These are phyloP conservation scores for Lichtheimia ramosa DNA, from an alignment of 371 early-diverging fungal species.

Conservation along the genomic window DNA sequence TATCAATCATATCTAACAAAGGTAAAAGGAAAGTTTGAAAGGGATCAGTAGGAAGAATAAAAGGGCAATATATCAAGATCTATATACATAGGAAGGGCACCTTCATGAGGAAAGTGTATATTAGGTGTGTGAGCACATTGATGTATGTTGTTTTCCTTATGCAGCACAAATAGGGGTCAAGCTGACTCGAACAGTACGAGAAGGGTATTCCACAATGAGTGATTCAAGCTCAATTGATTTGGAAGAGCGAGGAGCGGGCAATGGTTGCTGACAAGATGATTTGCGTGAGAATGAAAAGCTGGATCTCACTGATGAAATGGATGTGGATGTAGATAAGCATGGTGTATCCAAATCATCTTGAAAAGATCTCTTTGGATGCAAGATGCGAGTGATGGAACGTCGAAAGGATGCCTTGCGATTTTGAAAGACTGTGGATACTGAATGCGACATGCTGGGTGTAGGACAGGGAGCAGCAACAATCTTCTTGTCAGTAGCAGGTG, in stretches of 20 bases:
- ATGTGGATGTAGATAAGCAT: constrained; percentile 8
- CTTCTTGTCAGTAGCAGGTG: too few species aligned
- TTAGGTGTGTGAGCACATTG: too few species aligned
- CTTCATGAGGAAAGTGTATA: not conserved
- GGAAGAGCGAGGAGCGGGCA: not conserved
- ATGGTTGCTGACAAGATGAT: not conserved
- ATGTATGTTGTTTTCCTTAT: not conserved
- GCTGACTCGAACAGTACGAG: constrained; percentile 10
- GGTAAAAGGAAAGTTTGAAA: not conserved
- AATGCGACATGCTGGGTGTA: too few species aligned
- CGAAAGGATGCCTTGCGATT: too few species aligned
- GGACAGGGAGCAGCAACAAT: too few species aligned
- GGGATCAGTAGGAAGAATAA: not conserved
- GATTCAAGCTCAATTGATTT: constrained; percentile 11
- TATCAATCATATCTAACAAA: too few species aligned
- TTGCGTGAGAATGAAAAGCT: constrained; percentile 3
- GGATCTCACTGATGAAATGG: not conserved
- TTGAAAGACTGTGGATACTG: too few species aligned
- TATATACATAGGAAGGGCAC: not conserved
- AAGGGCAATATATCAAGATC: not conserved
- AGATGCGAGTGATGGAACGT: too few species aligned
- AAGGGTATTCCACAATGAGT: constrained; percentile 11
- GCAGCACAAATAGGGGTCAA: constrained; percentile 11
- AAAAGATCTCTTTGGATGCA: too few species aligned
- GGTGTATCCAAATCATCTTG: not conserved